Conservation (phyloP, 2,329 filamentous ascomycete genomes). For the Aquanectria penicillioides region DNA sequence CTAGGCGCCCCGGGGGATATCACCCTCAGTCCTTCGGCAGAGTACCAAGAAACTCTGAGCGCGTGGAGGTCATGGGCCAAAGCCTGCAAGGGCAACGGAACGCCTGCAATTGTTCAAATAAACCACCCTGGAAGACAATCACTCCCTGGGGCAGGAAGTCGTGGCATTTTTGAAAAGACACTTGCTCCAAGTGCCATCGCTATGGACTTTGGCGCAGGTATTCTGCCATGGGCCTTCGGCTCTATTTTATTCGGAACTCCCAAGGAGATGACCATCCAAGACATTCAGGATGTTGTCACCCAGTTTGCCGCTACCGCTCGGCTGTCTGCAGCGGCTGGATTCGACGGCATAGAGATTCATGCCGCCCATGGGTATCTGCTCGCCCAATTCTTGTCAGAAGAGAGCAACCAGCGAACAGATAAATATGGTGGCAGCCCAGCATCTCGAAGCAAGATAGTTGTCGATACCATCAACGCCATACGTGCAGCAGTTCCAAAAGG, state of each 20-base stretch:
- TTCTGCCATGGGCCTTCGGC: not conserved
- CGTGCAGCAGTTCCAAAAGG: not conserved
- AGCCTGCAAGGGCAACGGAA: not conserved
- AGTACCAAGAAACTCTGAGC: not conserved
- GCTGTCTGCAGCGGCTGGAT: not conserved
- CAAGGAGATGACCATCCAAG: not conserved
- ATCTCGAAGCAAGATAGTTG: not conserved
- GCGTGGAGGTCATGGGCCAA: not conserved
- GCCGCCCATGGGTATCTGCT: constrained; percentile 1
- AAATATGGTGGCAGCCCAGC: not conserved
- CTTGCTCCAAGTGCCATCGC: not conserved
- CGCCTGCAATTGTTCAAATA: not conserved
- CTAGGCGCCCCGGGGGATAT: not conserved
- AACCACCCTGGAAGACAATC: not conserved
- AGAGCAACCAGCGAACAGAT: not conserved
- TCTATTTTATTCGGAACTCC: not conserved
- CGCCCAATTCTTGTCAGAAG: not conserved
- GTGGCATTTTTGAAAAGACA: not conserved
- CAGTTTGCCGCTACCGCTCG: not conserved
- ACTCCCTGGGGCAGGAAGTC: not conserved
- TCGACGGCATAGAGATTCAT: not conserved
- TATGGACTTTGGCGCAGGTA: not conserved
- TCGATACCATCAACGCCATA: not conserved
- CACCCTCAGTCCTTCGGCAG: not conserved
- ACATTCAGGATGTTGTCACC: not conserved